Conservation (phyloP, 1,284 basidiomycete genomes). For the Cutaneotrichosporon mucoides region DNA sequence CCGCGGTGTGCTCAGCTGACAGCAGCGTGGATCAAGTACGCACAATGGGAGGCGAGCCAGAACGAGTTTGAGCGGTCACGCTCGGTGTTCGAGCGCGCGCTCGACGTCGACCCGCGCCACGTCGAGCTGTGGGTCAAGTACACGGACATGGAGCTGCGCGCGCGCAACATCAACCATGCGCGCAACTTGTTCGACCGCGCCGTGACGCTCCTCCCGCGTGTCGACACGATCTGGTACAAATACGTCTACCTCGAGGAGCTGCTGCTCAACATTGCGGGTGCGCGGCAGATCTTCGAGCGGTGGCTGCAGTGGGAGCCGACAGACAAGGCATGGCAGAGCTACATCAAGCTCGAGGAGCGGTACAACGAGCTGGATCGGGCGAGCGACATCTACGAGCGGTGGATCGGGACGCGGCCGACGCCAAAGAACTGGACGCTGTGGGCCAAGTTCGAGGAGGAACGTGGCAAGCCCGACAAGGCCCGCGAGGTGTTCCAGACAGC, state of each 20-base stretch:
- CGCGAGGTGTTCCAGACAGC: conserved; percentile 96
- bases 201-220: conserved; percentile 88
- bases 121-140: conserved; percentile 92
- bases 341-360: conserved; percentile 93
- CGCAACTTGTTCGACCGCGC: conserved; percentile 96
- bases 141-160: conserved; percentile 97
- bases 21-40: conserved; percentile 60
- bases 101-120: conserved; percentile 88
- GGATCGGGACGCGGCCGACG: conserved; percentile 88
- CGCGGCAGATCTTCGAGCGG: conserved; percentile 94
- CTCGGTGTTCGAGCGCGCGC: conserved; percentile 91
- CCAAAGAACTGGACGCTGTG: conserved; percentile 95
- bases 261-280: conserved; percentile 89
- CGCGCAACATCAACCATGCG: conserved; percentile 92
- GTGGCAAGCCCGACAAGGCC: conserved; percentile 78
- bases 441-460: conserved; percentile 95
- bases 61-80: conserved; percentile 89
- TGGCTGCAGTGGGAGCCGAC: conserved; percentile 99
- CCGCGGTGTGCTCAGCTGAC: neutral
- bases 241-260: conserved; percentile 98
- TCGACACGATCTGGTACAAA: conserved; percentile 93
- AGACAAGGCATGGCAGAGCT: conserved; percentile 98
- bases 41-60: conserved; percentile 81
- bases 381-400: conserved; percentile 88
- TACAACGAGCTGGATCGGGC: conserved; percentile 90